Conservation (phyloP, 1,284 basidiomycete species). For the Melampsora larici-populina region DNA sequence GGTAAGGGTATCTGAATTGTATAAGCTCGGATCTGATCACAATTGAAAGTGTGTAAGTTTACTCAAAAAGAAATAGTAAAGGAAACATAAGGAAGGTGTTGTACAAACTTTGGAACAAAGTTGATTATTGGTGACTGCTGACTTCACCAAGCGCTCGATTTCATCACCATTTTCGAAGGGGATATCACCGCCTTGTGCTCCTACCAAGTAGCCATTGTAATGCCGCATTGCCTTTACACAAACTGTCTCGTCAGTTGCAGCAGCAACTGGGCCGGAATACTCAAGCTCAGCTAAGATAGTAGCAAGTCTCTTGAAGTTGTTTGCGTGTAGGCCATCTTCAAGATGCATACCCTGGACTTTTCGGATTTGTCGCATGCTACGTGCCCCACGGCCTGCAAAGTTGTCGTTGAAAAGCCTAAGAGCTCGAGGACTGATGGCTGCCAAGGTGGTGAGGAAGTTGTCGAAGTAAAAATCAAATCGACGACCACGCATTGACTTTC, state of each 20-base stretch:
- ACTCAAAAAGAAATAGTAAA: background rate
- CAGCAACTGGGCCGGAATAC: conserved; percentile 6
- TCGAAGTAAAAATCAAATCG: conserved; percentile 16
- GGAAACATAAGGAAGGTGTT: too few species aligned
- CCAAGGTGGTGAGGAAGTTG: conserved; percentile 25
- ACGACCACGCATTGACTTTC: background rate
- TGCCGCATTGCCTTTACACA: conserved; percentile 16
- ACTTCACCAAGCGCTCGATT: too few species aligned
- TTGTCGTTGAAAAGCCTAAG: too few species aligned
- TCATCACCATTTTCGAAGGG: background rate
- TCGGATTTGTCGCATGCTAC: background rate
- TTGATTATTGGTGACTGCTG: background rate
- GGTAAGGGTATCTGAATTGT: too few species aligned
- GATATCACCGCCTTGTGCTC: too few species aligned
- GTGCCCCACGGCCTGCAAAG: background rate
- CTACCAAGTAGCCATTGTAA: too few species aligned
- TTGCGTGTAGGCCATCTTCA: conserved; percentile 1
- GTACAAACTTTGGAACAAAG: conserved; percentile 22
- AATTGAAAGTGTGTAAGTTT: background rate
- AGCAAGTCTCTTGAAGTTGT: conserved; percentile 12
- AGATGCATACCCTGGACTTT: conserved; percentile 3
- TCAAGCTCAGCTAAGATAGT: background rate
- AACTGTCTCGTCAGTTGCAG: conserved; percentile 11
- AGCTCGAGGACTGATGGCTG: too few species aligned
- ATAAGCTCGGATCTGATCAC: background rate